Evolutionary conservation across 1,284 basidiomycete species (phyloP), one percentile per base, ranked within the genome.

Genomic region (Termitomyces sp.): DNA sequence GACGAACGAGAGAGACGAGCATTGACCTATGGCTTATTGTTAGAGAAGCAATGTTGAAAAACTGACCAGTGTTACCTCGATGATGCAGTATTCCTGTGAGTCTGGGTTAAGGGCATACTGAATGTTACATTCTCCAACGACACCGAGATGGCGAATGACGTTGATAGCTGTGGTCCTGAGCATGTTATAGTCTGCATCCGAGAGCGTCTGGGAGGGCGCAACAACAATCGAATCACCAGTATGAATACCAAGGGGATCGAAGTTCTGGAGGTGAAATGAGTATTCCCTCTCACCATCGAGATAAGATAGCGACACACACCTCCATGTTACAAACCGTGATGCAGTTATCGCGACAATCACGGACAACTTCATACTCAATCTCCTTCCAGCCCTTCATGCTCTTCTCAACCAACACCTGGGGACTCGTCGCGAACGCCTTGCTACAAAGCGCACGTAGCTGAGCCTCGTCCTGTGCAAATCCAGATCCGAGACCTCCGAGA

Each of bases 381-480:
- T 99, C 96, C 76, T 99, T 98, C 94, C 94, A 98, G 12, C 96
- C 96, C 76, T 98, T 98, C 95, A 99, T 98, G 68, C 92, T 94
- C 80, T 88, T 96, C 79, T 99, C 96, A 24, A 99, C 93, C 26
- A 99, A 79, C 1, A 99, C 95, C 74, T 99, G 96, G 48, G 96
- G 94, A 64, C 90, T 93, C 33, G 93, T 98, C 46, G 96, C 95
- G 69, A 99, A 98, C 12, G 96, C 94, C 75, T 95, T 96, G 64
- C 77, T 81, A 68, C 94, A 98, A 26, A 98, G 76, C 51, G 91
- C 90, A 64, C 84, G 82, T 60, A 98, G 79, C 76, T 98, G 92
- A 17, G 75, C 79, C 69, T 94, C 93, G 67, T 98, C 79, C 70
- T 94, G 85, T 41, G 96, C 96, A 65, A 99, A 98, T 49, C 96